These are phyloP conservation scores for Pilatotrama ljubarskyi DNA, from an alignment of 768 basidiomycete genomes.

Conservation along the genomic window DNA sequence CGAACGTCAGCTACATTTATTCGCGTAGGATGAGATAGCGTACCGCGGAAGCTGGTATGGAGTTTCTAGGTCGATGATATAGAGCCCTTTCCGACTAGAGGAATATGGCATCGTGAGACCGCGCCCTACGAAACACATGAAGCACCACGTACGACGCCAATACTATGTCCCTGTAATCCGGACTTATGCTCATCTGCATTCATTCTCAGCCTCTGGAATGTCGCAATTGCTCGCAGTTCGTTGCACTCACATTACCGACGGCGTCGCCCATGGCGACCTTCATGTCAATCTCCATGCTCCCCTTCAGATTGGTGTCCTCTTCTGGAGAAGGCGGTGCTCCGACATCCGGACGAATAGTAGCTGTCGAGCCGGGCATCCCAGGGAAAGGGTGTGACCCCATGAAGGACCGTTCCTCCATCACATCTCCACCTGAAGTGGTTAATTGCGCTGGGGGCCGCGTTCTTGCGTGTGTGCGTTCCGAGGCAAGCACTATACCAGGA, in stretches of 20 bases:
- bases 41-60: slow-evolving; percentile 80
- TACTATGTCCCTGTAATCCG: slow-evolving; percentile 83
- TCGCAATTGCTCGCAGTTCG: background rate
- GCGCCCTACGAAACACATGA: no score
- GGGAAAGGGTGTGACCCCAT: slow-evolving; percentile 9
- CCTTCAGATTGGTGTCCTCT: slow-evolving; percentile 58
- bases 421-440: slow-evolving; percentile 11
- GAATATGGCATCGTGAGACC: background rate
- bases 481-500: no score
- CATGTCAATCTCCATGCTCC: slow-evolving; percentile 75
- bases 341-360: slow-evolving; percentile 16
- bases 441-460: background rate
- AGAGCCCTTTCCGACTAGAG: slow-evolving; percentile 79
- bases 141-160: slow-evolving; percentile 78
- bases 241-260: slow-evolving; percentile 70
- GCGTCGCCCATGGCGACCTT: slow-evolving; percentile 78
- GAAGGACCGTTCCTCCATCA: slow-evolving; percentile 18
- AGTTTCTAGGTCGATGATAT: slow-evolving; percentile 90
- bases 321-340: slow-evolving; percentile 38
- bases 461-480: slow-evolving; percentile 2
- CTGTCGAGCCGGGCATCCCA: slow-evolving; percentile 16
- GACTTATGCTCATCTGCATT: slow-evolving; percentile 88
- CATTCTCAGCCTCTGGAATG: background rate
- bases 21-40: background rate
- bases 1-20: background rate